Conservation (phyloP, 2,329 filamentous ascomycete genomes). For the Xylariaceae sp. region DNA sequence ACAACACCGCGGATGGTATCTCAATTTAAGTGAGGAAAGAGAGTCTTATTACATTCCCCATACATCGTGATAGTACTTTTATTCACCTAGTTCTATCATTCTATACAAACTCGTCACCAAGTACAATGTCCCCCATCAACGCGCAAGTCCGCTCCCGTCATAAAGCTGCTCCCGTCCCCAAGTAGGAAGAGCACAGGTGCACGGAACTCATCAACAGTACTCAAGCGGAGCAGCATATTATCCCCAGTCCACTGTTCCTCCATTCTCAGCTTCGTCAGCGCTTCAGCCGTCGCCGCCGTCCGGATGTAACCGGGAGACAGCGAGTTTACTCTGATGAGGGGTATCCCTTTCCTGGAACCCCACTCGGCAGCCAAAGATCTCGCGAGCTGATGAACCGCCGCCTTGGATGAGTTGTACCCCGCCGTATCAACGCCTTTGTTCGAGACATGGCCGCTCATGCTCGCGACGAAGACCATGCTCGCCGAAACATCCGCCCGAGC, state of each 20-base stretch:
- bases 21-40: too few relatives aligned
- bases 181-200: slow-evolving; percentile 35
- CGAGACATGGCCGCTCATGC: slow-evolving; percentile 47
- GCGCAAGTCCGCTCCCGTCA: slow-evolving; percentile 37
- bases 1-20: too few relatives aligned
- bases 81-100: too few relatives aligned
- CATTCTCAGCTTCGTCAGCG: slow-evolving; percentile 28
- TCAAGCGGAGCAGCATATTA: slow-evolving; percentile 34
- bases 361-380: slow-evolving; percentile 51
- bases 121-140: slow-evolving; percentile 37
- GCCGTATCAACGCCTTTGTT: slow-evolving; percentile 43
- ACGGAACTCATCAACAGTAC: slow-evolving; percentile 33
- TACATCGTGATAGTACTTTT: too few relatives aligned
- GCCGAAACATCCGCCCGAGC: slow-evolving; percentile 41
- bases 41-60: too few relatives aligned
- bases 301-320: slow-evolving; percentile 52
- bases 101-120: too few relatives aligned
- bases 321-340: slow-evolving; percentile 48
- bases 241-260: slow-evolving; percentile 28
- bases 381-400: slow-evolving; percentile 48
- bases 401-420: slow-evolving; percentile 52
- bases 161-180: slow-evolving; percentile 35
- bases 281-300: slow-evolving; percentile 34
- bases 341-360: slow-evolving; percentile 39
- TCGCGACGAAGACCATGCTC: slow-evolving; percentile 46